Conservation (phyloP, 2,329 filamentous ascomycete genomes). For the Rhinocladiella similis region DNA sequence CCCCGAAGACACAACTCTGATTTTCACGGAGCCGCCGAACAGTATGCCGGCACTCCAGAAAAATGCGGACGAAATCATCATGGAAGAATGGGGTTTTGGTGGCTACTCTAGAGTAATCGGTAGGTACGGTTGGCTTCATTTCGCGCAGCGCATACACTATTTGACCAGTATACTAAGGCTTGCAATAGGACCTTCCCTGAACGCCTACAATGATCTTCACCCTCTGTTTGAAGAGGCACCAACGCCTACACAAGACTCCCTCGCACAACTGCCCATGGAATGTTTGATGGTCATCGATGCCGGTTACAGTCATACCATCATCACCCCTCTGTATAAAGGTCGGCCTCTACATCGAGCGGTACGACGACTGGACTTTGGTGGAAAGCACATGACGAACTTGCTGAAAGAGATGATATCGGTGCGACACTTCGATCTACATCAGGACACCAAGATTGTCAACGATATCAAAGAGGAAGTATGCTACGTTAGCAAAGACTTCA, state of each 20-base stretch:
- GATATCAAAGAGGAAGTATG: constrained; percentile 92
- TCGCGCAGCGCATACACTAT: neutral
- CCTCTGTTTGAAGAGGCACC: constrained; percentile 63
- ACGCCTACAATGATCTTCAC: constrained; percentile 79
- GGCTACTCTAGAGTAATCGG: constrained; percentile 78
- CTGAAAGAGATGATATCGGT: constrained; percentile 85
- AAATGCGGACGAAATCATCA: constrained; percentile 94
- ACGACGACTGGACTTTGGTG: constrained; percentile 83
- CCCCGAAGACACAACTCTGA: constrained; percentile 75
- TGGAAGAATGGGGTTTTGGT: constrained; percentile 94
- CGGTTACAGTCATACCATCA: constrained; percentile 88
- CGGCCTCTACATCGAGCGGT: constrained; percentile 77
- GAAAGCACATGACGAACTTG: constrained; percentile 91
- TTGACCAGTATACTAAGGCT: too few relatives aligned
- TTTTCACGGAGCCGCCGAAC: constrained; percentile 85
- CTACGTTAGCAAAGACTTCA: constrained; percentile 78
- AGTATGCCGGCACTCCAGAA: constrained; percentile 76
- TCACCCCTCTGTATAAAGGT: constrained; percentile 82
- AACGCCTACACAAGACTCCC: constrained; percentile 39
- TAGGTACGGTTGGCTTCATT: constrained; percentile 39
- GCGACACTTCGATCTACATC: constrained; percentile 92
- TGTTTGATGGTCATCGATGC: constrained; percentile 86
- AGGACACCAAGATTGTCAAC: constrained; percentile 90
- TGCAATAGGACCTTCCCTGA: constrained; percentile 66
- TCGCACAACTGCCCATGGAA: constrained; percentile 61